Conservation (phyloP, 1,284 basidiomycete species). For the Garcileccinum viscosum region DNA sequence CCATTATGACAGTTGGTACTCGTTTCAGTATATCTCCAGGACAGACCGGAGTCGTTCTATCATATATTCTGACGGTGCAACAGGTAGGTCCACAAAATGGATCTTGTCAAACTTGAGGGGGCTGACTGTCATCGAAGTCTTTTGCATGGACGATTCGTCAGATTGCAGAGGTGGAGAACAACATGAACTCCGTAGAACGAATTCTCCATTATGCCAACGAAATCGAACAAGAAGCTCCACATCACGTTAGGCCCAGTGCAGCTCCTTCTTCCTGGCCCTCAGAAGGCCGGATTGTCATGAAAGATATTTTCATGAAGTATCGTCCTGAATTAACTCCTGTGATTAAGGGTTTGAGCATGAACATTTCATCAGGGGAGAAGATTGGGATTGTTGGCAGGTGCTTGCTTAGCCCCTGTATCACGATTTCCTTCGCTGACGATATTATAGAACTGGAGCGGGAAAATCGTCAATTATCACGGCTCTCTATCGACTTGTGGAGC, state of each 20-base stretch:
- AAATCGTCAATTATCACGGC: conserved; percentile 73
- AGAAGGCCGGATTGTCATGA: conserved; percentile 65
- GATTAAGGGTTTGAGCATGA: conserved; percentile 71
- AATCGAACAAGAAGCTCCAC: conserved; percentile 71
- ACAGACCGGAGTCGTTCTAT: conserved; percentile 76
- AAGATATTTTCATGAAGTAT: conserved; percentile 71
- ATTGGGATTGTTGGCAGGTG: conserved; percentile 83
- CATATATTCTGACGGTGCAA: conserved; percentile 80
- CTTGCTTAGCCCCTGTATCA: background rate
- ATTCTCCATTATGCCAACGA: conserved; percentile 78
- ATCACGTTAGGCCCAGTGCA: conserved; percentile 60
- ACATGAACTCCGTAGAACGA: conserved; percentile 91
- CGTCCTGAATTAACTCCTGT: conserved; percentile 75
- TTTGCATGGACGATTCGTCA: conserved; percentile 89
- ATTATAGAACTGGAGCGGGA: conserved; percentile 72
- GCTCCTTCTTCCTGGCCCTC: conserved; percentile 74
- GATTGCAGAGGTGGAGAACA: conserved; percentile 85
- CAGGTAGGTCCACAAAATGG: conserved; percentile 44
- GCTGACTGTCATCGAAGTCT: conserved; percentile 42
- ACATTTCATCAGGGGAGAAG: conserved; percentile 80
- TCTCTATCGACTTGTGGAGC: conserved; percentile 67
- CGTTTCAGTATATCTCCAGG: conserved; percentile 80
- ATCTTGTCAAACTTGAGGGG: background rate
- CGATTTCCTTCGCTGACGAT: conserved; percentile 6
- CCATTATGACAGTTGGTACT: conserved; percentile 79